phyloP scores from a whole-genome alignment of 768 basidiomycete species.

The Leccinum obscurum region DNA sequence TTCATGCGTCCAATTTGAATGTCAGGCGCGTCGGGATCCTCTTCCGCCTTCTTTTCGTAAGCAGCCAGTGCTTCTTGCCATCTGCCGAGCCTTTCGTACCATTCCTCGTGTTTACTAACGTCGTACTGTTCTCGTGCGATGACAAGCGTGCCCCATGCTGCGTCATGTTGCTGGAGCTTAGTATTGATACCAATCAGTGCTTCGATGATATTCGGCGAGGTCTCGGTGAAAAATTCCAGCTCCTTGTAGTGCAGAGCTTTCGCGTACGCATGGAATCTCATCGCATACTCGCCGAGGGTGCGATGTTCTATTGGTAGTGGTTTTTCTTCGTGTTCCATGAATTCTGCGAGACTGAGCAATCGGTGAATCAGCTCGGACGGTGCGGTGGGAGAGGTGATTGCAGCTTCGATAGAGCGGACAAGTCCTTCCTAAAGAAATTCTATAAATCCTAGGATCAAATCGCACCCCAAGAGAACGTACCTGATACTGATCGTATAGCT shows the following conservation, averaged over 20 bases:
- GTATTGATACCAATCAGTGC: conserved; percentile 96
- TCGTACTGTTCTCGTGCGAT: conserved; percentile 90
- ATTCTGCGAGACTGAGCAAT: conserved; percentile 91
- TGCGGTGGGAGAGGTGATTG: conserved; percentile 73
- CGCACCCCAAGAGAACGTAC: conserved; percentile 38
- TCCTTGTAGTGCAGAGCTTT: conserved; percentile 99
- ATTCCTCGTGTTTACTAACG: conserved; percentile 91
- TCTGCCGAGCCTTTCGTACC: conserved; percentile 94
- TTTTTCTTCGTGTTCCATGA: conserved; percentile 99
- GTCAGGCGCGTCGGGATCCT: conserved; percentile 76
- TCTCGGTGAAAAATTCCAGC: conserved; percentile 92
- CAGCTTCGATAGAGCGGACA: conserved; percentile 83
- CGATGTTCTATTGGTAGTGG: conserved; percentile 90
- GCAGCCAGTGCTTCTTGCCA: conserved; percentile 93
- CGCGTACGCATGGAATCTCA: conserved; percentile 92
- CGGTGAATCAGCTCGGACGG: conserved; percentile 90
- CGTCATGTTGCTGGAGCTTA: conserved; percentile 94
- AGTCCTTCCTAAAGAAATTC: conserved; percentile 75
- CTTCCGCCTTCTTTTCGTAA: conserved; percentile 75
- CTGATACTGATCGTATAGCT: conserved; percentile 96
- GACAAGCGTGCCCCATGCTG: conserved; percentile 94
- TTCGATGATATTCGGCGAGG: conserved; percentile 88
- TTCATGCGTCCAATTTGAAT: conserved; percentile 90
- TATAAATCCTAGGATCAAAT: conserved; percentile 2
- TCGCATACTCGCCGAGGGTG: conserved; percentile 90